These are phyloP conservation scores for Leccinum incarnatum DNA, from an alignment of 768 basidiomycete species.

Conservation along the genomic window DNA sequence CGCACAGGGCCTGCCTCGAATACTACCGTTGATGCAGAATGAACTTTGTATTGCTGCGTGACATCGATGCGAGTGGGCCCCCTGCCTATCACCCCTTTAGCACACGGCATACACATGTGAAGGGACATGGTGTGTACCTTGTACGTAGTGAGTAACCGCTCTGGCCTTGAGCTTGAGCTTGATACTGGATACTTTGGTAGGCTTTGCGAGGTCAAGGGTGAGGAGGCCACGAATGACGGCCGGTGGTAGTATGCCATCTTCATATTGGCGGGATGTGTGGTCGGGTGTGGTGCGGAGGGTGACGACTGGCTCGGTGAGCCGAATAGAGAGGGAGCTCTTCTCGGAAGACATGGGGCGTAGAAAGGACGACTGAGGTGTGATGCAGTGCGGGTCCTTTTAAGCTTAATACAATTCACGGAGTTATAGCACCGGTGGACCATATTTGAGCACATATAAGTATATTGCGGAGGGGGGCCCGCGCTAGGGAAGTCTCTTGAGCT, in stretches of 20 bases:
- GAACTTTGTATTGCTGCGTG: constrained; percentile 72
- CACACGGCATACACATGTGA: neutral
- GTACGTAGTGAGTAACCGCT: constrained; percentile 74
- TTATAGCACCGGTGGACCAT: neutral
- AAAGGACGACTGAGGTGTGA: neutral
- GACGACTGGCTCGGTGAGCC: constrained; percentile 71
- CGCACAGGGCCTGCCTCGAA: constrained; percentile 58
- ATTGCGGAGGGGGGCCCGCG: neutral
- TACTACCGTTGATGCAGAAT: constrained; percentile 67
- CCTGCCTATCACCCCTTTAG: constrained; percentile 38
- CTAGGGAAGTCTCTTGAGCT: neutral
- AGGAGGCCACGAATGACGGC: constrained; percentile 66
- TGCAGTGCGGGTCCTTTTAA: constrained; percentile 1
- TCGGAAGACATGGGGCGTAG: constrained; percentile 12
- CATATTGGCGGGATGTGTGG: constrained; percentile 23
- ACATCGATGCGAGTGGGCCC: constrained; percentile 75
- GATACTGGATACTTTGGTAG: constrained; percentile 84
- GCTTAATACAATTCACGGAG: neutral
- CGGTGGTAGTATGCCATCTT: constrained; percentile 47
- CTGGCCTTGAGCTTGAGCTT: constrained; percentile 77
- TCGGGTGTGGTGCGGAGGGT: constrained; percentile 52
- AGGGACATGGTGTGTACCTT: constrained; percentile 52
- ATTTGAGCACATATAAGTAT: neutral
- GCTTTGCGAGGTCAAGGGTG: constrained; percentile 63
- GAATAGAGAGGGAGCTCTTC: constrained; percentile 51